Evolutionary conservation across 495 filamentous ascomycete species (phyloP).

Genomic region (Staphylotrichum longicolle): DNA sequence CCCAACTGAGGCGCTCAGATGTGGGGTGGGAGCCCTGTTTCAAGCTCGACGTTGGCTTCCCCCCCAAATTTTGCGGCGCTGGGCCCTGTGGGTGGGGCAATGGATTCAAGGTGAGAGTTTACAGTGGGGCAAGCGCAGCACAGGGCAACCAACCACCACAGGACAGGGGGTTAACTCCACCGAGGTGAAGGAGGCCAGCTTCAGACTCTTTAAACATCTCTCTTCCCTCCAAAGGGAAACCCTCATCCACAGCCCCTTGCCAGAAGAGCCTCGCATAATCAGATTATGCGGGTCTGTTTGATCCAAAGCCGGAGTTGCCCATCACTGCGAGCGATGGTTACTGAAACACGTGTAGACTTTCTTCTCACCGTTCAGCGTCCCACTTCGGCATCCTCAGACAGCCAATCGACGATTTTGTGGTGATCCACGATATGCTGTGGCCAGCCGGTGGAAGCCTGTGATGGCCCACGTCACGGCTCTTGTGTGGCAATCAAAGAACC

Average conservation of each 20-base stretch:
- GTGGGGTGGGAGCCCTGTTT: slow-evolving; percentile 27
- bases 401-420: background rate
- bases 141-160: slow-evolving; percentile 1
- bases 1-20: background rate
- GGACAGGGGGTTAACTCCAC: no score
- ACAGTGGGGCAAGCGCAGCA: background rate
- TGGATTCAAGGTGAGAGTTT: background rate
- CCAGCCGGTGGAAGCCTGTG: background rate
- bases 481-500: background rate
- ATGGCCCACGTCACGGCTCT: slow-evolving; percentile 5
- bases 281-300: no score
- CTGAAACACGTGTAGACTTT: no score
- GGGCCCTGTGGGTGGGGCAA: background rate
- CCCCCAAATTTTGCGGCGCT: slow-evolving; percentile 21
- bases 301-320: no score
- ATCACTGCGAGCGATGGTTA: no score
- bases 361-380: no score
- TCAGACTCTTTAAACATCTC: no score
- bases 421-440: background rate
- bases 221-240: no score
- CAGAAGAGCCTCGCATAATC: no score
- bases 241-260: no score
- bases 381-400: no score
- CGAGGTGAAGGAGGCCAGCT: no score
- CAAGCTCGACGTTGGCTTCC: slow-evolving; percentile 26